Percentiles rank a stretch among this genome's conserved stretches.
Evolutionary conservation across 495 filamentous ascomycete species (phyloP).

Genomic region (Zalerion maritima): DNA sequence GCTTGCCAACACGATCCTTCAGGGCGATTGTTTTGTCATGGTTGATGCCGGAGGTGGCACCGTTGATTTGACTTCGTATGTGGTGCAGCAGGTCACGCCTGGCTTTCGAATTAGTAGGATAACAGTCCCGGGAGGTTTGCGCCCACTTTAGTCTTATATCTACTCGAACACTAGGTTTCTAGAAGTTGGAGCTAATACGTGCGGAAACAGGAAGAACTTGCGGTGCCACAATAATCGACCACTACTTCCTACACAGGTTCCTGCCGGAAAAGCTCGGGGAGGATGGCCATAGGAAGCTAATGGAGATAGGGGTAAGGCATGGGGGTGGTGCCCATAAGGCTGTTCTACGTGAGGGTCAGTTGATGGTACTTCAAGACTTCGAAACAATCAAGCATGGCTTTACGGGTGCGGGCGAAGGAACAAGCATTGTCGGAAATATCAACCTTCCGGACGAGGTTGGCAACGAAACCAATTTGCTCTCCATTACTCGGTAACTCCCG

Average conservation of each 20-base stretch:
- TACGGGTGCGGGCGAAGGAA: constrained; percentile 1
- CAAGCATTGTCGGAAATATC: background rate
- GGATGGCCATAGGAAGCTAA: background rate
- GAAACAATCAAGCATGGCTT: constrained; percentile 6
- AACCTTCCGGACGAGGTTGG: constrained; percentile 5
- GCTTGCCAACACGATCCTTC: constrained; percentile 1
- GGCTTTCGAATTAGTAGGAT: constrained; percentile 3
- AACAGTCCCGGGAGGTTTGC: no score
- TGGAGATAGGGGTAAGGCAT: constrained; percentile 2
- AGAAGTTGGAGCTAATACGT: no score
- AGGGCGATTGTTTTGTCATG: constrained; percentile 9
- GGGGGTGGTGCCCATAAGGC: constrained; percentile 2
- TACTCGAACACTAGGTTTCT: no score
- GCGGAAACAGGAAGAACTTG: background rate
- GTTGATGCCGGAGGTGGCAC: constrained; percentile 12
- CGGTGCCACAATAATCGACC: constrained; percentile 5
- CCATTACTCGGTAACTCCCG: no score
- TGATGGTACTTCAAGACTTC: constrained; percentile 5
- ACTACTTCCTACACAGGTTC: constrained; percentile 5
- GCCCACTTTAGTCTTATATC: no score
- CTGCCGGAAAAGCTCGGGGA: constrained; percentile 2
- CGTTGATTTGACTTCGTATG: constrained; percentile 8
- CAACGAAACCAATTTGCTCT: background rate
- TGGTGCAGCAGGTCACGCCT: constrained; percentile 3
- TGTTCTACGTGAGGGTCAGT: constrained; percentile 2